Percentiles rank a stretch among this genome's conserved stretches.
Conservation (phyloP, 2,329 filamentous ascomycete genomes). For the Plectosphaerella plurivora region DNA sequence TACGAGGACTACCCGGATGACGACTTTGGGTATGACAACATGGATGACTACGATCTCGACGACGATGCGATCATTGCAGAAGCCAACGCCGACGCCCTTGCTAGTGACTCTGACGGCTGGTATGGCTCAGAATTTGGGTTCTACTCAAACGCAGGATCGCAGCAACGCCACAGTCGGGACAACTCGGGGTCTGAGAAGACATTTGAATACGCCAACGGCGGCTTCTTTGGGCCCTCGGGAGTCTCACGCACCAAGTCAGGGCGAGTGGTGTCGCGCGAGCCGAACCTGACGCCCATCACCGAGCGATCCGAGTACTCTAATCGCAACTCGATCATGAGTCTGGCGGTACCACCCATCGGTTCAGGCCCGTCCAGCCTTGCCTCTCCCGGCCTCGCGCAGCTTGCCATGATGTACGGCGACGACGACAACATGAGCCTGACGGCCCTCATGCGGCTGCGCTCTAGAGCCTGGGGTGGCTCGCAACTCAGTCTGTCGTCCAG, state of each 20-base stretch:
- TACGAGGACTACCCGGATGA: conserved; percentile 19
- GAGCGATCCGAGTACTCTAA: conserved; percentile 96
- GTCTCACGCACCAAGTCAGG: conserved; percentile 69
- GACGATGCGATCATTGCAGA: conserved; percentile 92
- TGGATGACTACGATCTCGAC: conserved; percentile 64
- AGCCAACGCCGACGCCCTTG: conserved; percentile 88
- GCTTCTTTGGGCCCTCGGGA: conserved; percentile 80
- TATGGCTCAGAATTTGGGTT: conserved; percentile 98
- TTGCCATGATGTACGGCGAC: conserved; percentile 60
- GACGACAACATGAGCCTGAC: conserved; percentile 68
- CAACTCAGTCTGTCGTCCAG: conserved; percentile 64
- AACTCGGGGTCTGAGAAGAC: conserved; percentile 28
- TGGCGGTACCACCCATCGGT: conserved; percentile 49
- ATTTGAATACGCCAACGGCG: conserved; percentile 69
- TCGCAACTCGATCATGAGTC: conserved; percentile 81
- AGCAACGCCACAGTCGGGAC: conserved; percentile 37
- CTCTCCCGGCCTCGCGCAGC: conserved; percentile 72
- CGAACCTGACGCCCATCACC: conserved; percentile 92
- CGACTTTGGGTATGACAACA: conserved; percentile 24
- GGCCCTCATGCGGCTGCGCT: conserved; percentile 67
- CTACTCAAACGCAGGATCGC: conserved; percentile 61
- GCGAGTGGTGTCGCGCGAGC: conserved; percentile 71
- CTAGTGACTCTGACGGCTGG: conserved; percentile 88
- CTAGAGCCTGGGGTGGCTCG: conserved; percentile 76
- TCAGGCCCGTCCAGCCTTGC: conserved; percentile 48